These are phyloP conservation scores for Diversispora epigaea DNA, from an alignment of 192 early-diverging fungal genomes.

Conservation along the genomic window DNA sequence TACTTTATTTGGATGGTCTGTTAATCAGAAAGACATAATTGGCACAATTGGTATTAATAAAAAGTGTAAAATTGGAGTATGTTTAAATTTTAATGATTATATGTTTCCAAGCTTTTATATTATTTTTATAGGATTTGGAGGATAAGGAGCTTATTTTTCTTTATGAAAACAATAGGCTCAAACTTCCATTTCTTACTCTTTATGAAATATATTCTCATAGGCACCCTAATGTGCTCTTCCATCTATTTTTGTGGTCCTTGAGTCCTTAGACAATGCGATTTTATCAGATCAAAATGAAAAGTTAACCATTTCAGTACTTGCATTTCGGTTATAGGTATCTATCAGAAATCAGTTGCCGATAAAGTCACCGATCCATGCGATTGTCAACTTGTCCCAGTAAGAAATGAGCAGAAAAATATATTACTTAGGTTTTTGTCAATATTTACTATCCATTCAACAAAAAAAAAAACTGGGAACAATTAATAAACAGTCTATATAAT, in stretches of 20 bases:
- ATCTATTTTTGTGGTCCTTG: background rate
- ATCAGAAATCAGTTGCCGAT: constrained; percentile 6
- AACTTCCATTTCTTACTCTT: constrained; percentile 10
- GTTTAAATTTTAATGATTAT: constrained; percentile 15
- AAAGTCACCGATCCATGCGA: background rate
- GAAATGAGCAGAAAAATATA: background rate
- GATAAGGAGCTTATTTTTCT: constrained; percentile 9
- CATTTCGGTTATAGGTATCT: constrained; percentile 4
- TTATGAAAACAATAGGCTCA: background rate
- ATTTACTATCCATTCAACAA: constrained; percentile 9
- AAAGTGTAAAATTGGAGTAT: constrained; percentile 18
- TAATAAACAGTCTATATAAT: background rate
- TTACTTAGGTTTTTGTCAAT: background rate
- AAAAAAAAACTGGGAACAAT: background rate
- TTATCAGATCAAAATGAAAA: constrained; percentile 12
- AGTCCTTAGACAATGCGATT: constrained; percentile 7
- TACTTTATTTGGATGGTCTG: background rate
- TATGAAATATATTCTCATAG: constrained; percentile 1
- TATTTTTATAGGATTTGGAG: constrained; percentile 4
- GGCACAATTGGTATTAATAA: constrained; percentile 13
- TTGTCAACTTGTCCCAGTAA: background rate
- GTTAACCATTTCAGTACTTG: constrained; percentile 14
- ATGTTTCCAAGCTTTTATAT: background rate
- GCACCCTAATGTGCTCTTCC: background rate
- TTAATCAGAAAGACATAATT: background rate